Percentiles rank a stretch among this genome's conserved stretches.
Conservation (phyloP, 2,329 filamentous ascomycete species). For the Ophiosphaerella herpotricha region DNA sequence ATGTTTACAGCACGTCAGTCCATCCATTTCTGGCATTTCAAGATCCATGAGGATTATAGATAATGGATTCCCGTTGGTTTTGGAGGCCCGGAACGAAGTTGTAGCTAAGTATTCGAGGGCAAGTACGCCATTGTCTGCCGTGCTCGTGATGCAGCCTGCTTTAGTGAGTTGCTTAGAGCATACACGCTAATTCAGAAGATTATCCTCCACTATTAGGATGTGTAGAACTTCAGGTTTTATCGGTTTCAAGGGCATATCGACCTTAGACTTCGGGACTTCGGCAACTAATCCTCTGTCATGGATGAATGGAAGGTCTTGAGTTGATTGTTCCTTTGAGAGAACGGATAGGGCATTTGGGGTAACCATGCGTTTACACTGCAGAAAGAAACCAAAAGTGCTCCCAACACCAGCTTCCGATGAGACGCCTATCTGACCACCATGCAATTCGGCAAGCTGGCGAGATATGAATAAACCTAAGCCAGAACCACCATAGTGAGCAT, state of each 20-base stretch:
- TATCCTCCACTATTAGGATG: slow-evolving; percentile 44
- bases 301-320: slow-evolving; percentile 5
- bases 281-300: slow-evolving; percentile 6
- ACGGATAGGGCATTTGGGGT: slow-evolving; percentile 6
- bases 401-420: slow-evolving; percentile 35
- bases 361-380: slow-evolving; percentile 28
- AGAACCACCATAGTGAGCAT: slow-evolving; percentile 42
- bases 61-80: slow-evolving; percentile 21
- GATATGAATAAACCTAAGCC: slow-evolving; percentile 46
- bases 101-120: slow-evolving; percentile 32
- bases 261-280: neutral
- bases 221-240: slow-evolving; percentile 15
- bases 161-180: slow-evolving; percentile 39
- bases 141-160: slow-evolving; percentile 32
- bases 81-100: slow-evolving; percentile 15
- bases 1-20: slow-evolving; percentile 37
- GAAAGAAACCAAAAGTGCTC: slow-evolving; percentile 43
- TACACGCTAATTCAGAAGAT: slow-evolving; percentile 44
- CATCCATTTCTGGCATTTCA: slow-evolving; percentile 49
- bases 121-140: slow-evolving; percentile 41
- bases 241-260: neutral
- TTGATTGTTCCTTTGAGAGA: slow-evolving; percentile 3
- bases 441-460: slow-evolving; percentile 40
- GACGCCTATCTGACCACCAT: slow-evolving; percentile 43
- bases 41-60: slow-evolving; percentile 43